These are phyloP conservation scores for Mycena citricolor DNA, from an alignment of 1,284 basidiomycete species.

Conservation along the genomic window DNA sequence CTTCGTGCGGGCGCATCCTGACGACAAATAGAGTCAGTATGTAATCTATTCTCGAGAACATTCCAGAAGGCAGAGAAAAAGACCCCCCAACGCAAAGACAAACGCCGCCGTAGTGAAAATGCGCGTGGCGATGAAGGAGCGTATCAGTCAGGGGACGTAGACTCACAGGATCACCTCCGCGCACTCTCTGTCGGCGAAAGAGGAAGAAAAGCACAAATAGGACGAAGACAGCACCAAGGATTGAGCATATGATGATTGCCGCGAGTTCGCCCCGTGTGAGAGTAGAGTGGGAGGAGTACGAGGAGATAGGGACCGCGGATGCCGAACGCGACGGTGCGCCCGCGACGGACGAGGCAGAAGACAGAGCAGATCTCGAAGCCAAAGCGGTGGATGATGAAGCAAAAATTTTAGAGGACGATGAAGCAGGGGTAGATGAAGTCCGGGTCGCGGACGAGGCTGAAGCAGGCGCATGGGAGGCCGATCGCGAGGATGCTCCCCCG, in stretches of 20 bases:
- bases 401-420: no score
- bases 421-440: background rate
- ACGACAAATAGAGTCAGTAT: no score
- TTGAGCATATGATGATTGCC: slow-evolving; percentile 15
- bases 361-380: background rate
- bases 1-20: no score
- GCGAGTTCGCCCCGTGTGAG: slow-evolving; percentile 16
- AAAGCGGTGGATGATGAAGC: no score
- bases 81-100: no score
- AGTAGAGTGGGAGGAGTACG: background rate
- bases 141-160: no score
- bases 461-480: background rate
- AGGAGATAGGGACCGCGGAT: background rate
- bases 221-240: slow-evolving; percentile 18
- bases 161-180: background rate
- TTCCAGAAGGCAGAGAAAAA: no score
- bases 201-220: slow-evolving; percentile 10
- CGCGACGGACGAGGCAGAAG: background rate
- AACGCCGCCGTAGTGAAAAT: no score
- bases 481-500: background rate
- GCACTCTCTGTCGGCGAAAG: no score
- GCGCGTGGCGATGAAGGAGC: no score
- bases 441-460: slow-evolving; percentile 2
- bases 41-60: no score
- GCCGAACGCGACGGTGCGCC: background rate